Conservation (phyloP, 495 filamentous ascomycete genomes). For the Tuber brumale region DNA sequence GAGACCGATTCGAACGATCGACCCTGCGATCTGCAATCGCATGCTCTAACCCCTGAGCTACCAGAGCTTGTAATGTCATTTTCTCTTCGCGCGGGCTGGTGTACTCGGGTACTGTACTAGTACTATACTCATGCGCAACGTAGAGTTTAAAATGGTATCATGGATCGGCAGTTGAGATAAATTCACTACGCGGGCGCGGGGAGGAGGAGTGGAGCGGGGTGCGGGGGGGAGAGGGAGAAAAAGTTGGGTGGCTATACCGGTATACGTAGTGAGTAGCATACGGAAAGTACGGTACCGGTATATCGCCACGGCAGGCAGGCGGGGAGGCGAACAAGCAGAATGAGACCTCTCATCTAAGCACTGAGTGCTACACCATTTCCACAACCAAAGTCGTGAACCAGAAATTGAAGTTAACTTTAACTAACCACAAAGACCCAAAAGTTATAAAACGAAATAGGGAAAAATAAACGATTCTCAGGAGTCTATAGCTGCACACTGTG, state of each 20-base stretch:
- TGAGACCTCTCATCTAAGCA: neutral
- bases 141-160: too few relatives aligned
- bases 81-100: neutral
- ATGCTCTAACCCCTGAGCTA: slow-evolving; percentile 40
- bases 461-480: neutral
- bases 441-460: neutral
- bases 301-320: neutral
- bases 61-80: slow-evolving; percentile 20
- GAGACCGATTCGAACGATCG: slow-evolving; percentile 40
- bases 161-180: too few relatives aligned
- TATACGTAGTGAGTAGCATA: too few relatives aligned
- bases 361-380: neutral
- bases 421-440: neutral
- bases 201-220: too few relatives aligned
- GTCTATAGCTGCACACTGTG: neutral
- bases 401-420: neutral
- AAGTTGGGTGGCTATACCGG: too few relatives aligned
- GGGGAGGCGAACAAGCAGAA: neutral
- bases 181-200: too few relatives aligned
- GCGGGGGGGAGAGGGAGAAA: too few relatives aligned
- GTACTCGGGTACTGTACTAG: neutral
- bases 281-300: too few relatives aligned
- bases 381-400: neutral
- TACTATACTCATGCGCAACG: too few relatives aligned
- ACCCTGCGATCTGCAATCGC: slow-evolving; percentile 40